Conservation (phyloP, 345 rosid species). For the Boechera retrofracta region DNA sequence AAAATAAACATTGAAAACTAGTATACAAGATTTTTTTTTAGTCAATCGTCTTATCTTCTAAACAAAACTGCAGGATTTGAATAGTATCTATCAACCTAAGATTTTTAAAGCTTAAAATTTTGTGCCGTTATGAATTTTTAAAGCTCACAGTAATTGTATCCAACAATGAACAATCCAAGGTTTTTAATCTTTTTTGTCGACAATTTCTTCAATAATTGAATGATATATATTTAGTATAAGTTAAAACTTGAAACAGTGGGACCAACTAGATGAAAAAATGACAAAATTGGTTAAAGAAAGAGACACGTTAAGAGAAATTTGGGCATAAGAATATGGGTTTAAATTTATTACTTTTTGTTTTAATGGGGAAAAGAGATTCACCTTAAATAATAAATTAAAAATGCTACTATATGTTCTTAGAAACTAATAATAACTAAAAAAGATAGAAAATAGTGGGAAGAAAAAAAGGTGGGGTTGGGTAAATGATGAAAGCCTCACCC, state of each 20-base stretch:
- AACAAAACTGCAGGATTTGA: neutral
- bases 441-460: neutral
- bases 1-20: neutral
- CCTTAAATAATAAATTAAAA: neutral
- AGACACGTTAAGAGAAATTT: neutral
- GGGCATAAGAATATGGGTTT: neutral
- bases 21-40: neutral
- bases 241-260: constrained; percentile 28
- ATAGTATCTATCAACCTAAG: neutral
- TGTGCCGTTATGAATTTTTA: no score
- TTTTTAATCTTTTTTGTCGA: neutral
- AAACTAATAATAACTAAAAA: neutral
- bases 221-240: constrained; percentile 7
- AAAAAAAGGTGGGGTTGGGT: constrained; percentile 20
- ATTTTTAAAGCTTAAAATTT: neutral
- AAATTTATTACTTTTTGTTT: constrained; percentile 1
- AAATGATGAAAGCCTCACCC: constrained; percentile 38
- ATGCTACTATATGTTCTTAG: neutral
- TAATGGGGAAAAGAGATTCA: neutral
- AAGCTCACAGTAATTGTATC: neutral
- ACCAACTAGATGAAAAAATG: constrained; percentile 29
- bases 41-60: neutral
- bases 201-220: constrained; percentile 22
- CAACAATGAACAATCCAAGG: neutral
- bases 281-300: constrained; percentile 22